phyloP scores from a whole-genome alignment of 208 protist genomes.

The Leishmania mexicana region DNA sequence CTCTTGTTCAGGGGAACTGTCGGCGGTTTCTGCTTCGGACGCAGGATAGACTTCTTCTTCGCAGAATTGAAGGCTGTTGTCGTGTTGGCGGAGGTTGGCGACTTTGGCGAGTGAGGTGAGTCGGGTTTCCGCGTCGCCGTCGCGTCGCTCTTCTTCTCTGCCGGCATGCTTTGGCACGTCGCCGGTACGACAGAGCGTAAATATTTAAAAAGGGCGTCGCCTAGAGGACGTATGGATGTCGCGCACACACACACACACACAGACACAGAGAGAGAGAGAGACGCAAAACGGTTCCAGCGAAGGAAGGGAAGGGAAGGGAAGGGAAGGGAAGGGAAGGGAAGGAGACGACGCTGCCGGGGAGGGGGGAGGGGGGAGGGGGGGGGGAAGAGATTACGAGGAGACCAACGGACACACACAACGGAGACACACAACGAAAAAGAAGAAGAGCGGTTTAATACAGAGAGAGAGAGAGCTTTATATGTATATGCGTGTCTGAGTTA shows the following conservation, averaged over 20 bases:
- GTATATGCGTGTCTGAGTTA: not conserved
- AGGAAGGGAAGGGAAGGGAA: slow-evolving; percentile 6
- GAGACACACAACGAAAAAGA: not conserved
- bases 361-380: too few species aligned
- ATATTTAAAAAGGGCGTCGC: not conserved
- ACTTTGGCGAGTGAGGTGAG: slow-evolving; percentile 7
- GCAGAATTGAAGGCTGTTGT: not conserved
- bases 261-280: not conserved
- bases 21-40: slow-evolving; percentile 29
- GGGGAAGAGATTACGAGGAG: not conserved
- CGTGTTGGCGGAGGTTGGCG: not conserved
- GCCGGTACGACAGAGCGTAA: not conserved
- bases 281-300: not conserved
- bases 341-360: not conserved
- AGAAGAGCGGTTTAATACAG: not conserved
- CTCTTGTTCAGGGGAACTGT: slow-evolving; percentile 25
- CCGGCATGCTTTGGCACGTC: slow-evolving; percentile 5
- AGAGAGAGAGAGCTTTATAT: not conserved
- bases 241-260: too few species aligned
- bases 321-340: slow-evolving; percentile 10
- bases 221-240: not conserved
- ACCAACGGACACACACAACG: not conserved
- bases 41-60: slow-evolving; percentile 23
- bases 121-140: slow-evolving; percentile 7
- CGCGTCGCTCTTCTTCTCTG: slow-evolving; percentile 8